Evolutionary conservation across 2,329 filamentous ascomycete genomes (phyloP).

Genomic region (Diaporthe eres): DNA sequence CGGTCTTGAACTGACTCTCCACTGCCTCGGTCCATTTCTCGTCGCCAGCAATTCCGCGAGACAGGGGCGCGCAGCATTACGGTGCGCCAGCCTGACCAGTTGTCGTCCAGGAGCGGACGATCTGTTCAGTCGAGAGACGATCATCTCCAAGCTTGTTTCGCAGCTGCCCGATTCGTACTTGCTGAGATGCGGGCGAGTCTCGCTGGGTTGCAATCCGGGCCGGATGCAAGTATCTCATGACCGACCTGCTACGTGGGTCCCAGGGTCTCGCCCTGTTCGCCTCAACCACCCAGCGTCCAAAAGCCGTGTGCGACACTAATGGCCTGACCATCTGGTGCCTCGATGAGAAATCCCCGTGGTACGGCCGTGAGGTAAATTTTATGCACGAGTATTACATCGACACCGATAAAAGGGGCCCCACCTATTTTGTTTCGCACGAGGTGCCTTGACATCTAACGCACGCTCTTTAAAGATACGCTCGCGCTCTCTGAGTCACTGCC

Average conservation of each 20-base stretch:
- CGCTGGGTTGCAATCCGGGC: conserved; percentile 4
- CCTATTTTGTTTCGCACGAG: neutral
- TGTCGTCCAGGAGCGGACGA: neutral
- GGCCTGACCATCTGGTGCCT: conserved; percentile 25
- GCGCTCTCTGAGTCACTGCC: neutral
- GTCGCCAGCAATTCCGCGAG: neutral
- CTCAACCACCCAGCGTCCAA: neutral
- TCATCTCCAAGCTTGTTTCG: neutral
- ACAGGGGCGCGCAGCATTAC: conserved; percentile 2
- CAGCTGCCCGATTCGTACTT: too few relatives aligned
- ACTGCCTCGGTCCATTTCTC: conserved; percentile 13
- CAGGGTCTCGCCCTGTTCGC: conserved; percentile 28
- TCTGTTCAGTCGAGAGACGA: conserved; percentile 1
- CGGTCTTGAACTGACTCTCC: neutral
- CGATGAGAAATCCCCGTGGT: conserved; percentile 14
- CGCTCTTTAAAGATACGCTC: neutral
- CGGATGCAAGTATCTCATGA: conserved; percentile 1
- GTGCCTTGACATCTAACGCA: neutral
- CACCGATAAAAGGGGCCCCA: conserved; percentile 10
- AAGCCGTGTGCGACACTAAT: conserved; percentile 18
- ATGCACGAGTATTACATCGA: conserved; percentile 26
- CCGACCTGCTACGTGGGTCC: conserved; percentile 24
- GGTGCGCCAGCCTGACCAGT: neutral
- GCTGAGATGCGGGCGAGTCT: neutral
- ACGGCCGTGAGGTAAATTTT: conserved; percentile 27